Evolutionary conservation across 305 asterid genomes (phyloP).

Genomic region (Fraxinus paxiana): DNA sequence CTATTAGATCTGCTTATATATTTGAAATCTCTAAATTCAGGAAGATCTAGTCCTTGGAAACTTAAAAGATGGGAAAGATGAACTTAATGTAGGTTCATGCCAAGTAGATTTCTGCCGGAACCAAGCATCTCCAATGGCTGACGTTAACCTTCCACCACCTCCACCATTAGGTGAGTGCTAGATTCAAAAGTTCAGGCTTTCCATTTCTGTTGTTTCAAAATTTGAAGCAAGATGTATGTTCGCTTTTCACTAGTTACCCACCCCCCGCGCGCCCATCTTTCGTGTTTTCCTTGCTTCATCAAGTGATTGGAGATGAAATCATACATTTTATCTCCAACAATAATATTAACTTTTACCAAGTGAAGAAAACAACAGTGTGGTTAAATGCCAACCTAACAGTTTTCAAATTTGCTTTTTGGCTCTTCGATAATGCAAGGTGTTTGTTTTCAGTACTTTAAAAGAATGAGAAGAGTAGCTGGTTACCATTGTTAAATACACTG

Average conservation of each 20-base stretch:
- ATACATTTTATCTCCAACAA: not conserved
- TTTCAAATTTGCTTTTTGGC: not conserved
- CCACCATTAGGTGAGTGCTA: slow-evolving; percentile 50
- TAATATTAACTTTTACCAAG: not conserved
- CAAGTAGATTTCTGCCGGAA: slow-evolving; percentile 20
- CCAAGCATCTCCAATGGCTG: slow-evolving; percentile 23
- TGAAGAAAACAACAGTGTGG: not conserved
- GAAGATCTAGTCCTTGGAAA: slow-evolving; percentile 27
- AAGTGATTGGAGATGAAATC: not conserved
- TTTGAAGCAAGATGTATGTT: not conserved
- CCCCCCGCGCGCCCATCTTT: not conserved
- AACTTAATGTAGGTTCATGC: slow-evolving; percentile 26
- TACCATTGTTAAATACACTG: not conserved
- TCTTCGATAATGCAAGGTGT: not conserved
- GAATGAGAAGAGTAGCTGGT: not conserved
- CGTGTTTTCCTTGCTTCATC: not conserved
- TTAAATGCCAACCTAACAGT: not conserved
- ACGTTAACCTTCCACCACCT: slow-evolving; percentile 44
- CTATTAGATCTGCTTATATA: slow-evolving; percentile 6
- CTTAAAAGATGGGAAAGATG: slow-evolving; percentile 27
- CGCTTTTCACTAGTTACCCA: not conserved
- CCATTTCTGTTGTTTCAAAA: not conserved
- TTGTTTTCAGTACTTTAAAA: not conserved
- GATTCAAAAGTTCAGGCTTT: not conserved
- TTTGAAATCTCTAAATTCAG: slow-evolving; percentile 34